Conservation (phyloP, 1,284 basidiomycete species). For the Boletus semigastroideus region DNA sequence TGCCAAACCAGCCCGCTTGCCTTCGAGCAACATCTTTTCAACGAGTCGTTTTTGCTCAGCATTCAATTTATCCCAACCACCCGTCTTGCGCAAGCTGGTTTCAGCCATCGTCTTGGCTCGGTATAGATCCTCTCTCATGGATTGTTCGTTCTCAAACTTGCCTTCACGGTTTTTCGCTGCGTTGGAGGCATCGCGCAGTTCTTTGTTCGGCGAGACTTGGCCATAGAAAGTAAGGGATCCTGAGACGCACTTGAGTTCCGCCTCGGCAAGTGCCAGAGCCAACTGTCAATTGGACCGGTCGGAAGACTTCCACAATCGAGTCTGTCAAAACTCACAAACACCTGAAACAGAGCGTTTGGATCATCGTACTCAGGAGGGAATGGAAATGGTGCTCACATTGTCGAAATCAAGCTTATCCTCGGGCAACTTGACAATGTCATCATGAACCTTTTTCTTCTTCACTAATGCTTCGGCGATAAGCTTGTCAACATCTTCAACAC, state of each 20-base stretch:
- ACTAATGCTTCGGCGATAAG: constrained; percentile 62
- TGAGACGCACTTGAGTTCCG: constrained; percentile 46
- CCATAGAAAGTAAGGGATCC: constrained; percentile 76
- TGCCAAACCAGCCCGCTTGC: constrained; percentile 71
- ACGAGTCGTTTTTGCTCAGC: constrained; percentile 69
- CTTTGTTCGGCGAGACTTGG: constrained; percentile 71
- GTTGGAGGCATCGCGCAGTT: constrained; percentile 72
- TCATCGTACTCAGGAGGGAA: background rate
- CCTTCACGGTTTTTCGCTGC: constrained; percentile 64
- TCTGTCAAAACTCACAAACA: constrained; percentile 58
- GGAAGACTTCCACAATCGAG: constrained; percentile 22
- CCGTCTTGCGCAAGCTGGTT: constrained; percentile 60
- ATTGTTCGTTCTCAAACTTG: constrained; percentile 65
- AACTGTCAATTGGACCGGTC: constrained; percentile 26
- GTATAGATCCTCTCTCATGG: constrained; percentile 78
- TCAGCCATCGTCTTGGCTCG: constrained; percentile 66
- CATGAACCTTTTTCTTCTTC: constrained; percentile 52
- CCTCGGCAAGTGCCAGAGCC: constrained; percentile 60
- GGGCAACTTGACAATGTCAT: constrained; percentile 60
- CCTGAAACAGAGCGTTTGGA: constrained; percentile 38
- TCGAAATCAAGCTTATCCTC: constrained; percentile 57
- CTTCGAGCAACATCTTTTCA: constrained; percentile 76
- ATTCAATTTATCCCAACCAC: constrained; percentile 56
- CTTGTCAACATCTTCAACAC: constrained; percentile 56
- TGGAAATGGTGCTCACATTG: constrained; percentile 45